Base-by-base conservation (phyloP, 2,329 filamentous ascomycete species). In the Microascus cirrosus region DNA sequence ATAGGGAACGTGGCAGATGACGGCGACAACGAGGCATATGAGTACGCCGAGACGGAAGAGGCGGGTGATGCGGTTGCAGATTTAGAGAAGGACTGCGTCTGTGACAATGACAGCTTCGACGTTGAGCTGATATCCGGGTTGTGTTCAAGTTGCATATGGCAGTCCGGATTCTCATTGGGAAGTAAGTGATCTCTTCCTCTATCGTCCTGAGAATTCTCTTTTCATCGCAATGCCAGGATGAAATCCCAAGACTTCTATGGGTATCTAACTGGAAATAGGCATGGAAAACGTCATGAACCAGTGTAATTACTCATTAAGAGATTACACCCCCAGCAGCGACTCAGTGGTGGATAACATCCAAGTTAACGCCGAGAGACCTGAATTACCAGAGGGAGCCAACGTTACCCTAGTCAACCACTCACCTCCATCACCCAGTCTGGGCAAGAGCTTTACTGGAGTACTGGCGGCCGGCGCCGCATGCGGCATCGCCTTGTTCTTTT, bases 51-150 rank as follows among this genome's bases (percentile, higher is more conserved):
- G 55, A 54, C 54, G 24, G 61, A 55, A 25, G 55, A 50, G 53
- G 45, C 54, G 50, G 22, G 54, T 57, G 36, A 53, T 34, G 48
- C 58, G 10, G 60, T 60, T 32, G 62, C 64, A 35, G 62, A 64
- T 18, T 65, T 65, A 1, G 73, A 75, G 58, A 62, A 65, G 56
- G 60, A 66, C 15, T 75, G 73, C 56, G 69, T 73, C 3, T 75
- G 73, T 55, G 55, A 61, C 8, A 74, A 74, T 56, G 62, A 64
- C 57, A 74, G 73, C 61, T 74, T 75, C 56, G 65, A 75, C 53
- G 73, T 75, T 13, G 64, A 68, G 36, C 60, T 64, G 42, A 61
- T 75, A n/a, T 68, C 70, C 6, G 71, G 66, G 1, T 61, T 74
- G 10, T 75, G 73, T 48, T 65, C 71, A 20, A 70, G 71, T 56